phyloP scores from a whole-genome alignment of 805 yeast species.

The Pichia occidentalis region DNA sequence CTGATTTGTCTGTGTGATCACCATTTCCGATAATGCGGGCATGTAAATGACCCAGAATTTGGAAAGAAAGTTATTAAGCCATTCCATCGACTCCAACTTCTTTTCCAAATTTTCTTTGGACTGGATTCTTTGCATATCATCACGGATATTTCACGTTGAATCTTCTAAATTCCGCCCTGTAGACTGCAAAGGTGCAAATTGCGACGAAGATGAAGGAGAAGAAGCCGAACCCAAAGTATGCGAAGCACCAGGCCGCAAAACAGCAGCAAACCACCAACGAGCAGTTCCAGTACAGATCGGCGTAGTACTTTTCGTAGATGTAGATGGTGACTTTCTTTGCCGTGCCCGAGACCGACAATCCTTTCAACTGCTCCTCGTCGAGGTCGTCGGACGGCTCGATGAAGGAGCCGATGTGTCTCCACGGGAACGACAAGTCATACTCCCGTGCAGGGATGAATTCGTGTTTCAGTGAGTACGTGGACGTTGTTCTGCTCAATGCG shows the following conservation, averaged over 20 bases:
- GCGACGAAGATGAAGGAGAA: slow-evolving; percentile 56
- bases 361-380: slow-evolving; percentile 14
- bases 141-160: slow-evolving; percentile 68
- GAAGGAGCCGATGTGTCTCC: slow-evolving; percentile 31
- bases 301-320: slow-evolving; percentile 59
- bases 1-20: slow-evolving; percentile 61
- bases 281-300: slow-evolving; percentile 69
- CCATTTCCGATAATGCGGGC: slow-evolving; percentile 79
- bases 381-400: slow-evolving; percentile 25
- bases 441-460: slow-evolving; percentile 10
- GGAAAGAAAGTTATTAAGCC: slow-evolving; percentile 71
- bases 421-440: slow-evolving; percentile 25
- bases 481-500: slow-evolving; percentile 2
- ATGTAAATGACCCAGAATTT: slow-evolving; percentile 85
- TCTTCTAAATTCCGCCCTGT: slow-evolving; percentile 67
- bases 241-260: slow-evolving; percentile 62
- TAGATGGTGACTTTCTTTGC: slow-evolving; percentile 44
- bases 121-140: slow-evolving; percentile 62
- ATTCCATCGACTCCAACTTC: slow-evolving; percentile 66
- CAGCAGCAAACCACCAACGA: slow-evolving; percentile 62
- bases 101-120: slow-evolving; percentile 60
- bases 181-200: slow-evolving; percentile 57
- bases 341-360: slow-evolving; percentile 15
- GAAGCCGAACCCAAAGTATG: slow-evolving; percentile 57
- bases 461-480: slow-evolving; percentile 4